Evolutionary conservation across 1,284 basidiomycete genomes (phyloP), one percentile per base, ranked within the genome.

Genomic region (Chalciporus sp.): DNA sequence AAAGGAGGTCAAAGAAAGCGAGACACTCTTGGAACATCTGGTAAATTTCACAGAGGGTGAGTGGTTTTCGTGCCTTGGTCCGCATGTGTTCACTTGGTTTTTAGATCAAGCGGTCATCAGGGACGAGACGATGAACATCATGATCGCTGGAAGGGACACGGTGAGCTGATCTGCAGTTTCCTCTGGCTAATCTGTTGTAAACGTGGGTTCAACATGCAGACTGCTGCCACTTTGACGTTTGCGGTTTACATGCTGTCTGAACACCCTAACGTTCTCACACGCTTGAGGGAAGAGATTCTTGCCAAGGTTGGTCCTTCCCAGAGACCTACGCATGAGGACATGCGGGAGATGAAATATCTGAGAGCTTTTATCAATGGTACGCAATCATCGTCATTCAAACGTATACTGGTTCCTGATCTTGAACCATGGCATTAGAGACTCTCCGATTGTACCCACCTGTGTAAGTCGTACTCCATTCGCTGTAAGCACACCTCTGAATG

Each of bases 401-500:
- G 35, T 10, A 23, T 17, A 39, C 35, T 17, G 35, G 35, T 17
- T 17, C 14, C 49, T 58, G 35, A 59, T 42, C 10, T 42, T 41
- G 14, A 47, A 12, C 42, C 35, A 2, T 42, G 28, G 16, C 46
- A 41, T 29, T 57, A 81, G 84, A 87, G 67, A 80, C 79, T 1
- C 70, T 86, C 47, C 74, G 85, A 14, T 63, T 88, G 7, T 85
- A 81, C 65, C 84, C 85, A 4, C 70, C 81, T 14, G 82, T 85
- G 76, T 83, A 70, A 61, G 77, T 63, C 11, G 51, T 28, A 5
- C 44, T 31, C 16, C 39, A 27, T 42, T 9, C 10, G 23, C 12
- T 7, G 0, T 12, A 16, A 42, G 20, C 29, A 20, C 42, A 20
- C 41, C 39, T 23, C 41, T 39, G 9, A 17, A 7, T 29, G 14